Base-by-base conservation (phyloP, 345 rosid genomes). In the Aethionema arabicum region DNA sequence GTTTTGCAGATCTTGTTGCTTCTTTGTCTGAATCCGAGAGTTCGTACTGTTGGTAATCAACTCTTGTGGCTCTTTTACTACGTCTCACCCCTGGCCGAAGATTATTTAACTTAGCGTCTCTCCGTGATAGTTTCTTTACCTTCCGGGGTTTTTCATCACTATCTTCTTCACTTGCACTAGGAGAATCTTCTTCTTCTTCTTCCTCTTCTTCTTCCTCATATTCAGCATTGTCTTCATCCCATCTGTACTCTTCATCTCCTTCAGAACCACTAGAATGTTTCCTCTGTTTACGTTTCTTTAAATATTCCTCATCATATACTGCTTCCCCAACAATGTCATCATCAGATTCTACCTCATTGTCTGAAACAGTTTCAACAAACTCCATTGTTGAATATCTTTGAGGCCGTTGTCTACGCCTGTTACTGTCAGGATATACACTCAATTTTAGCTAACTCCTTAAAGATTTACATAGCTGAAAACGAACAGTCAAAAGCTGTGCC, bases 311-410 rank as follows among this genome's bases (percentile, higher is more conserved):
- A 66, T 95, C 98, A 72, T 95, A 95, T 13, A 95, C 79, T 35
- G 96, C 99, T 81, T 95, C 99, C 52, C 99, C 99, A 73, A 85
- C 96, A 69, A 95, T 95, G 67, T 95, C 99, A 80, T 95, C 99
- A 58, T 95, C 91, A 66, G 72, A 86, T 60, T 83, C 90, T 11
- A 82, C 92, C 12, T 93, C 99, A 45, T 82, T 80, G 64, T 90
- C 99, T 61, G 98, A 95, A 53, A 88, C 74, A 42, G 89, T 92
- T 79, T 88, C 96, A 69, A 89, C 87, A 33, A 63, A 95, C 21
- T 90, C 99, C 50, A 68, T 81, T 4, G 76, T 91, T 0, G 95
- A 88, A 79, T 95, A 95, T 52, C 98, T 77, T 61, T 88, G 91
- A 16, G 98, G 89, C 70, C 95, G 82, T 76, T 84, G 88, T 72